Evolutionary conservation across 106 monocot species (phyloP).

Genomic region (Alisma plantagoaquatica): DNA sequence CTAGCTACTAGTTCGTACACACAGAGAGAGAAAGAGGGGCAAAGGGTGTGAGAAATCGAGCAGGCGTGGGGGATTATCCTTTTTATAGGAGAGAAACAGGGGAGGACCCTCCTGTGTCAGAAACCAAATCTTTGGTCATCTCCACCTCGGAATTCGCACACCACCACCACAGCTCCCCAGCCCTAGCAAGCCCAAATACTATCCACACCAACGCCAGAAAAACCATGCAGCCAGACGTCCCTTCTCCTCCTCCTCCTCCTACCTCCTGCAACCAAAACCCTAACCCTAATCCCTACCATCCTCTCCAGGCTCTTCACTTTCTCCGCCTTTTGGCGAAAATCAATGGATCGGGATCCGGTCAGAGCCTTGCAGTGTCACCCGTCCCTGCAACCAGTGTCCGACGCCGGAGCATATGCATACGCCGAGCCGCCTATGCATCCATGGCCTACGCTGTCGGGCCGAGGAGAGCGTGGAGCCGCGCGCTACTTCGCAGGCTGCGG

Average conservation of each 20-base stretch:
- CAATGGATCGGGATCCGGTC: too few relatives aligned
- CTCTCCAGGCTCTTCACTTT: slow-evolving; percentile 22
- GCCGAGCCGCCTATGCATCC: slow-evolving; percentile 24
- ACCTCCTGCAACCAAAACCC: slow-evolving; percentile 9
- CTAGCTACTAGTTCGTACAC: not conserved
- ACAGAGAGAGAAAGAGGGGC: not conserved
- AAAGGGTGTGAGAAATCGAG: not conserved
- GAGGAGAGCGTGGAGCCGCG: slow-evolving; percentile 22
- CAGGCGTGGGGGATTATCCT: too few relatives aligned
- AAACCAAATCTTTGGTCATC: not conserved
- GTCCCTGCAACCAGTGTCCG: not conserved
- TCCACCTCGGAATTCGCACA: slow-evolving; percentile 6
- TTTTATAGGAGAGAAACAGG: slow-evolving; percentile 3
- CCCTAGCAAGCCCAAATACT: too few relatives aligned
- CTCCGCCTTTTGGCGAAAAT: slow-evolving; percentile 16
- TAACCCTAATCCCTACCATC: slow-evolving; percentile 15
- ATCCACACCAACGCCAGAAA: too few relatives aligned
- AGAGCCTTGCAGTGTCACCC: not conserved
- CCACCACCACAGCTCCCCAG: not conserved
- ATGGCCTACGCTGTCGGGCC: slow-evolving; percentile 26
- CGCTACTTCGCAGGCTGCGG: slow-evolving; percentile 12
- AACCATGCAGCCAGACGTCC: not conserved
- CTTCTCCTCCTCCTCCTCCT: not conserved
- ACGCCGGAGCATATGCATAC: slow-evolving; percentile 10
- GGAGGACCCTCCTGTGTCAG: not conserved